Evolutionary conservation across 805 yeast species (phyloP), one percentile per base, ranked within the genome.

Genomic region (Metschnikowia arizonensis): DNA sequence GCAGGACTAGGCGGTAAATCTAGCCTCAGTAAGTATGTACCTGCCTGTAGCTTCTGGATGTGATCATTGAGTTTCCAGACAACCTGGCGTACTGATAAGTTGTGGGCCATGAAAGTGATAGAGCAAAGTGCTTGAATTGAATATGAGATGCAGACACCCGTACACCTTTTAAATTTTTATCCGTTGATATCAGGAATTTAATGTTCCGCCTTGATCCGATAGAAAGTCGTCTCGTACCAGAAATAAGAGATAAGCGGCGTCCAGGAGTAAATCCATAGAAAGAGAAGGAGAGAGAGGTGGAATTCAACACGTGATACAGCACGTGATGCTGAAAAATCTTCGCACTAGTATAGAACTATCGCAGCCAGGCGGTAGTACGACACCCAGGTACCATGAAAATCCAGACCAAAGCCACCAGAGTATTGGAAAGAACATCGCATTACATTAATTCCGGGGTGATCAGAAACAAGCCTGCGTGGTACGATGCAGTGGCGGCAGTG

Each of bases 391-490:
- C 50, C 42, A 88, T 82, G 76, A 79, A 84, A 50, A 86, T 83
- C 58, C 84, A 82, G 54, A 62, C 62, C 15, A 74, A 79, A 48
- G 96, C 97, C 25, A 77, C 82, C 25, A 79, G 79, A 51, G 85
- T 90, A 3, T 76, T 90, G 37, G 85, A 85, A 64, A 79, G 89
- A 58, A 86, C 96, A 0, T 83, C 96, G 1, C 82, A 84, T 48
- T 82, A 82, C 55, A 67, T 91, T 51, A 74, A 73, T 55, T 76
- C 86, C 0, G 91, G 95, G 1, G 69, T 83, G n/a, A 73, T 88
- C 38, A 72, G 65, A 26, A 66, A 75, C 26, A 83, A 85, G 58
- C 99, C 99, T 1, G 83, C 83, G 1, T 93, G 98, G 99, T 88
- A 76, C 65, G 81, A 83, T 51, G 91, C 86, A 5, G 88, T 93